Conservation (phyloP, 2,329 filamentous ascomycete genomes). For the Xylariaceae sp. region DNA sequence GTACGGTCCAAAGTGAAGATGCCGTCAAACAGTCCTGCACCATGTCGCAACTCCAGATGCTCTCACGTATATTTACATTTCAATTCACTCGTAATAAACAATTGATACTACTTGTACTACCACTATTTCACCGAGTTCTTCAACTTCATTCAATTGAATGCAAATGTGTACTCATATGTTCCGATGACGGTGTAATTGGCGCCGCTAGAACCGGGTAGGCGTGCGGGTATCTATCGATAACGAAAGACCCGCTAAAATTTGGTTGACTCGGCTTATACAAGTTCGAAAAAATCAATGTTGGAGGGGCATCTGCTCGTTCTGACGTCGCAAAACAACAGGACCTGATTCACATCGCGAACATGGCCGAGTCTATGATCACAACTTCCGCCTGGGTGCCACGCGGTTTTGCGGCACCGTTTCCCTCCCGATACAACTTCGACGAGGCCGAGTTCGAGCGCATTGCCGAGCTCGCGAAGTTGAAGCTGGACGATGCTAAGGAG, state of each 20-base stretch:
- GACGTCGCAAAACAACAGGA: neutral
- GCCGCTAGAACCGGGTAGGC: neutral
- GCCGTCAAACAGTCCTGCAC: too few relatives aligned
- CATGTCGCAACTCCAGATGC: too few relatives aligned
- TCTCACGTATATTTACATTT: too few relatives aligned
- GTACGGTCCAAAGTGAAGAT: too few relatives aligned
- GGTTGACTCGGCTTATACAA: conserved; percentile 11
- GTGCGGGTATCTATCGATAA: conserved; percentile 22
- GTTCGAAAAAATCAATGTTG: conserved; percentile 18
- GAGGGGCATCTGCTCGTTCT: conserved; percentile 20
- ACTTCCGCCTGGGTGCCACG: conserved; percentile 71
- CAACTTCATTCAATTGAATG: too few relatives aligned
- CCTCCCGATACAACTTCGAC: conserved; percentile 68
- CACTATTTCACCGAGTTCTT: too few relatives aligned
- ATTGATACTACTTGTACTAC: too few relatives aligned
- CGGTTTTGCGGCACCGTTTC: conserved; percentile 70
- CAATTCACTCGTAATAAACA: too few relatives aligned
- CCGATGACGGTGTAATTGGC: too few relatives aligned
- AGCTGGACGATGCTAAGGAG: conserved; percentile 87
- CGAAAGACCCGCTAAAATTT: conserved; percentile 26
- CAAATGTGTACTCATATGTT: neutral
- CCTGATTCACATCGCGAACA: conserved; percentile 23
- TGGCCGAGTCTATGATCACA: conserved; percentile 66
- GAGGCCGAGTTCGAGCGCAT: conserved; percentile 72
- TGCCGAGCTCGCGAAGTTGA: conserved; percentile 66